phyloP scores from a whole-genome alignment of 805 yeast genomes.

The Yarrowia osloensis region DNA sequence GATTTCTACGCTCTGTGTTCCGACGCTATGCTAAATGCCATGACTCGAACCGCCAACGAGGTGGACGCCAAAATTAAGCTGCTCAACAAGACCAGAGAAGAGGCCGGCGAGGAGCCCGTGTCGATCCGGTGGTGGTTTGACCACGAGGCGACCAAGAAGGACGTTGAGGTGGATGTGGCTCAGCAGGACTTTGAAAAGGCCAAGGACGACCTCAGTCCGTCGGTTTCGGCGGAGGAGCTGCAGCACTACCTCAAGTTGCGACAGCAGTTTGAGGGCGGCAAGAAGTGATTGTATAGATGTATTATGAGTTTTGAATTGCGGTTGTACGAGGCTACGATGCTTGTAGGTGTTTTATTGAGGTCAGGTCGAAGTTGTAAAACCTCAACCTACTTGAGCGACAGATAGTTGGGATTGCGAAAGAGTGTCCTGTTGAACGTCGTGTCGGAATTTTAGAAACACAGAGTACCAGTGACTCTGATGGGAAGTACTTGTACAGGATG shows the following conservation, averaged over 20 bases:
- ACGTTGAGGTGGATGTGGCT: conserved; percentile 66
- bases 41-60: conserved; percentile 81
- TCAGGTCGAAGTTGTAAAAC: no score
- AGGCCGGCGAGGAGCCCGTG: conserved; percentile 46
- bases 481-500: no score
- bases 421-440: no score
- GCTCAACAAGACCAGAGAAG: conserved; percentile 47
- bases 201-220: conserved; percentile 67
- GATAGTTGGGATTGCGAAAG: no score
- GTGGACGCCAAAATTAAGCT: conserved; percentile 65
- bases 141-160: conserved; percentile 65
- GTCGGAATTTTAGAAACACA: no score
- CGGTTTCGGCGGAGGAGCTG: conserved; percentile 85
- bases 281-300: neutral
- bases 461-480: no score
- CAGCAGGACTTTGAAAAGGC: conserved; percentile 80
- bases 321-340: no score
- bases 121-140: conserved; percentile 91
- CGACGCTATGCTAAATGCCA: conserved; percentile 94
- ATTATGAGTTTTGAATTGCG: no score
- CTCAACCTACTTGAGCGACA: no score
- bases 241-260: conserved; percentile 79
- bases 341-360: no score
- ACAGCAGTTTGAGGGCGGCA: conserved; percentile 70
- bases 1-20: conserved; percentile 96